These are phyloP conservation scores for Aspergillus glaucus DNA, from an alignment of 2,329 filamentous ascomycete species.

Conservation along the genomic window DNA sequence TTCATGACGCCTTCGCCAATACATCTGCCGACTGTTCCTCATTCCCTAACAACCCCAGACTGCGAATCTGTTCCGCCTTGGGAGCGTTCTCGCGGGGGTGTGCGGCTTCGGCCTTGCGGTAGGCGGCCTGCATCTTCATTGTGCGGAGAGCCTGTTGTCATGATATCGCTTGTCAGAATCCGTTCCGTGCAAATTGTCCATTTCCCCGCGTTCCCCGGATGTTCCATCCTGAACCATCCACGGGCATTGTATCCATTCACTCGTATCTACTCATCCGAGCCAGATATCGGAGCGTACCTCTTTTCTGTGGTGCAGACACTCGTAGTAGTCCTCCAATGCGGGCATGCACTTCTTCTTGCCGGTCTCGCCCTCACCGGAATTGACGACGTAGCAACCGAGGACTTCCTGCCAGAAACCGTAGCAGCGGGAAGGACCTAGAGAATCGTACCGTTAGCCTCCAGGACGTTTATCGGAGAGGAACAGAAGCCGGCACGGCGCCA, in stretches of 20 bases:
- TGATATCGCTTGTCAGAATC: background rate
- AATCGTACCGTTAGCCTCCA: conserved; percentile 15
- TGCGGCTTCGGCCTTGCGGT: conserved; percentile 70
- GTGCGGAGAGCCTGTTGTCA: conserved; percentile 65
- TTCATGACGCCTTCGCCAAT: conserved; percentile 25
- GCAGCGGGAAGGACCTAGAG: conserved; percentile 67
- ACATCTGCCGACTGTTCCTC: conserved; percentile 69
- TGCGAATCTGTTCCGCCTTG: conserved; percentile 78
- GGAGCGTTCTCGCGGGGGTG: conserved; percentile 74
- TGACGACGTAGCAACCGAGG: conserved; percentile 95
- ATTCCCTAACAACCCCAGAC: conserved; percentile 74
- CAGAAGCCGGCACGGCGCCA: conserved; percentile 2
- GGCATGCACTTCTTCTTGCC: conserved; percentile 84
- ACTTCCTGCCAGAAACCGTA: conserved; percentile 99
- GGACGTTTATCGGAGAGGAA: conserved; percentile 9
- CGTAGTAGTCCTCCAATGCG: conserved; percentile 92
- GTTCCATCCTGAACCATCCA: background rate
- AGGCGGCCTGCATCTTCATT: conserved; percentile 72
- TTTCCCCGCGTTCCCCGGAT: background rate
- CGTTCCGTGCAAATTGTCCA: background rate
- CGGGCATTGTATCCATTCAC: background rate
- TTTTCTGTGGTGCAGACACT: conserved; percentile 98
- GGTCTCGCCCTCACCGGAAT: conserved; percentile 71
- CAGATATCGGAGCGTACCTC: conserved; percentile 58
- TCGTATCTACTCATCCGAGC: background rate